Conservation (phyloP, 2,329 filamentous ascomycete species). For the Pseudogymnoascus sp. region DNA sequence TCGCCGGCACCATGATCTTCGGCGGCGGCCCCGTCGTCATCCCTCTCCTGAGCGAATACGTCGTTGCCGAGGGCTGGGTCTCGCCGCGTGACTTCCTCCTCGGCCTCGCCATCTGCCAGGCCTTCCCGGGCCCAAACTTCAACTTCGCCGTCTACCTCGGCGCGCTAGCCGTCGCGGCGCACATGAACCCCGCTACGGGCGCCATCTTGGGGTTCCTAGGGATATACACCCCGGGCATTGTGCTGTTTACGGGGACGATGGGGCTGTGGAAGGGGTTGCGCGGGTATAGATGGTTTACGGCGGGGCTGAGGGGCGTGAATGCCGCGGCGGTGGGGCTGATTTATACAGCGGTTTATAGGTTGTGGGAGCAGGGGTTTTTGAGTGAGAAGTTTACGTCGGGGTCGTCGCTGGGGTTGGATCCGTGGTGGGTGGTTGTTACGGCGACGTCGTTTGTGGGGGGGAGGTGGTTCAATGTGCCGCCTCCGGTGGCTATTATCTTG, state of each 20-base stretch:
- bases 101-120: constrained; percentile 63
- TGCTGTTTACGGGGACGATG: constrained; percentile 43
- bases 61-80: constrained; percentile 65
- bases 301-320: constrained; percentile 48
- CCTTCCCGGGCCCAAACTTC: constrained; percentile 58
- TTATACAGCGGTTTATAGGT: constrained; percentile 56
- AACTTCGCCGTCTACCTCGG: constrained; percentile 55
- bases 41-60: constrained; percentile 52
- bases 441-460: constrained; percentile 41
- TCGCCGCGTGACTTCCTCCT: constrained; percentile 63
- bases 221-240: constrained; percentile 46
- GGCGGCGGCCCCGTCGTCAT: constrained; percentile 60
- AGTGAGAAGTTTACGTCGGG: constrained; percentile 41
- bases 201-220: constrained; percentile 45
- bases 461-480: constrained; percentile 39
- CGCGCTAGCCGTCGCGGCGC: constrained; percentile 36
- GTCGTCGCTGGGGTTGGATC: constrained; percentile 47
- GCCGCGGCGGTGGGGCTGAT: constrained; percentile 54
- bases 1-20: constrained; percentile 53
- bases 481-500: constrained; percentile 37
- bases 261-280: constrained; percentile 49
- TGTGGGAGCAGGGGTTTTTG: constrained; percentile 56
- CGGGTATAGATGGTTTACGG: constrained; percentile 38
- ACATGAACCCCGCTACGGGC: constrained; percentile 19
- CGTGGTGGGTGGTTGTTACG: constrained; percentile 57